phyloP scores from a whole-genome alignment of 345 rosid genomes.

The Moricandia moricandioides region DNA sequence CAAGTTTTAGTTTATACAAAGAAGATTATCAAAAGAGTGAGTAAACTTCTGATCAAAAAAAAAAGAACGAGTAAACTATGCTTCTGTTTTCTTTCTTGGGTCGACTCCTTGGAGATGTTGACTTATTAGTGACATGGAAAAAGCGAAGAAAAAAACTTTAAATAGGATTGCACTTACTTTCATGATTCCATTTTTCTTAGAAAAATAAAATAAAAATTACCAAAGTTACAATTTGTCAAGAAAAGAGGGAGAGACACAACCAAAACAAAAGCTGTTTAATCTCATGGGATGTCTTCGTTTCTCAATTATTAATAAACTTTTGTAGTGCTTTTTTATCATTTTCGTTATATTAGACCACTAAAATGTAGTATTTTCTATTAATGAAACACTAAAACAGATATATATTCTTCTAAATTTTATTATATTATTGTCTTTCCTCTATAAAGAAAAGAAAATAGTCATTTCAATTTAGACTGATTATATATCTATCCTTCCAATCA shows the following conservation, averaged over 20 bases:
- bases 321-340: background rate
- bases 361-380: too few species aligned
- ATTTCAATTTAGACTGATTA: background rate
- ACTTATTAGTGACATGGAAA: slow-evolving; percentile 23
- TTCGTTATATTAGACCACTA: background rate
- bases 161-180: slow-evolving; percentile 32
- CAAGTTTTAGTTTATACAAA: background rate
- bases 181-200: background rate
- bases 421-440: background rate
- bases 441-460: background rate
- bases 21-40: background rate
- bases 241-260: slow-evolving; percentile 29
- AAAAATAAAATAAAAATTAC: background rate
- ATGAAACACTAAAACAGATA: background rate
- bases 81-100: background rate
- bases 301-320: slow-evolving; percentile 25
- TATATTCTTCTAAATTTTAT: too few species aligned
- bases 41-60: background rate
- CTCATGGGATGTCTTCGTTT: slow-evolving; percentile 36
- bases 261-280: slow-evolving; percentile 34
- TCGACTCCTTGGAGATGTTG: slow-evolving; percentile 24
- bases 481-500: background rate
- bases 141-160: slow-evolving; percentile 19
- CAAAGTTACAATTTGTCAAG: slow-evolving; percentile 32
- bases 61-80: background rate